Base-by-base conservation (phyloP, 2,329 filamentous ascomycete species). In the Aspergillus sp. region DNA sequence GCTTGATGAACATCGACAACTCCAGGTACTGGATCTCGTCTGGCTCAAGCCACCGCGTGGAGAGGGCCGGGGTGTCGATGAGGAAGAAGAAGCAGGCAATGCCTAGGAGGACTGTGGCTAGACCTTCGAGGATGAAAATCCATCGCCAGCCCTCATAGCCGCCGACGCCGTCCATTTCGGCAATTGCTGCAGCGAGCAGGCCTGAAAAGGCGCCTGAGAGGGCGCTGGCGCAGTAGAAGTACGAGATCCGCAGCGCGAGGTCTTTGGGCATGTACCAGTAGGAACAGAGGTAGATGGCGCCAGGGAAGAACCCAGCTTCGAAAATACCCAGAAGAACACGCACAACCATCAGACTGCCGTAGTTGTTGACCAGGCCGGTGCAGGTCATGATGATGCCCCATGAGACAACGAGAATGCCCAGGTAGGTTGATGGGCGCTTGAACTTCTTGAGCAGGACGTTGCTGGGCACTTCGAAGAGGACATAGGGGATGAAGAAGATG, bases 361-460 rank as follows among this genome's bases (percentile, higher is more conserved):
- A 76, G 56, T 76, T 77, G 54, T 79, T 71, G 5, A 75, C 76
- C 2, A 81, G 65, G 14, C 79, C 79, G 68, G 80, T 81, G 50
- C 81, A 67, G 1, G 80, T 82, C 68, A 78, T 76, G 3, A 81
- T 77, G 43, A 77, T 68, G 0, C 80, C 79, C 79, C 77, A 81
- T 3, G 64, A 65, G 14, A 74, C 52, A 57, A 69, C 67, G 27
- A 50, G 47, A 17, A 70, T 65, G 14, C 66, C 64, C 33, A 73
- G 47, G 62, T 67, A 62, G 25, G 66, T 61, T 2, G 67, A 70
- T 11, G 68, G 63, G 23, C 61, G 66, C 45, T 61, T 61, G 12
- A 70, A 57, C 40, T 60, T 64, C 50, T 66, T 68, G 6, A 65
- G 39, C 1, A 65, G 35, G 40, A 62, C 37, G 39, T 65, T 65